Conservation (phyloP, 441 rosid species). For the Gossypium laxum region DNA sequence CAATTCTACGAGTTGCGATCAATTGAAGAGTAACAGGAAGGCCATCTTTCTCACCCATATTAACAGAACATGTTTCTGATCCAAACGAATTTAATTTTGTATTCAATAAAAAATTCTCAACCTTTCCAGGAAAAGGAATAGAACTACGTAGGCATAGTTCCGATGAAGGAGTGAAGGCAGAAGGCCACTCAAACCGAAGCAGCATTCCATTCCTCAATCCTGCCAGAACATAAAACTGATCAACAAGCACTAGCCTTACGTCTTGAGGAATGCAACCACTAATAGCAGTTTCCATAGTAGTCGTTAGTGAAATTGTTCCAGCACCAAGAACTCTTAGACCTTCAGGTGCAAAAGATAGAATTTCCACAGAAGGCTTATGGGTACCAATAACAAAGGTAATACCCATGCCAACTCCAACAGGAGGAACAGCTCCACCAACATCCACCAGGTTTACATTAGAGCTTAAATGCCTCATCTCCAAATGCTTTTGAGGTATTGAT, state of each 20-base stretch:
- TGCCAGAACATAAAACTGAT: constrained; percentile 69
- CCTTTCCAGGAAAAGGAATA: constrained; percentile 29
- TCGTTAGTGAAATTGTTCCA: constrained; percentile 59
- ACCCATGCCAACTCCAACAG: constrained; percentile 53
- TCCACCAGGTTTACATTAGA: constrained; percentile 24
- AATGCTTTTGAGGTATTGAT: constrained; percentile 57
- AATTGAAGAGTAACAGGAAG: constrained; percentile 56
- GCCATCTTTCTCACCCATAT: constrained; percentile 26
- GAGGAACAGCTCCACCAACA: constrained; percentile 31
- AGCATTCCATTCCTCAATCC: constrained; percentile 99
- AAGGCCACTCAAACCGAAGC: constrained; percentile 92
- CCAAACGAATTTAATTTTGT: constrained; percentile 25
- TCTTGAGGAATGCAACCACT: constrained; percentile 94
- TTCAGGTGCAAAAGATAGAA: constrained; percentile 52
- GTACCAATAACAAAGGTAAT: constrained; percentile 79
- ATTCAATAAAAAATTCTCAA: constrained; percentile 21
- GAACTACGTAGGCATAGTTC: constrained; percentile 22
- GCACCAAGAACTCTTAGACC: constrained; percentile 76
- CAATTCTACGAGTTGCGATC: constrained; percentile 84
- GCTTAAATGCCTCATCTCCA: constrained; percentile 35
- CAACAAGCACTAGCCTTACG: constrained; percentile 82
- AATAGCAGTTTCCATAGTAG: constrained; percentile 56
- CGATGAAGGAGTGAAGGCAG: constrained; percentile 31
- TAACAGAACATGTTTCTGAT: constrained; percentile 24
- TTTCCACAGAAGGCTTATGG: constrained; percentile 93